These are phyloP conservation scores for Omphalotus olearius DNA, from an alignment of 1,284 basidiomycete genomes.

Conservation along the genomic window DNA sequence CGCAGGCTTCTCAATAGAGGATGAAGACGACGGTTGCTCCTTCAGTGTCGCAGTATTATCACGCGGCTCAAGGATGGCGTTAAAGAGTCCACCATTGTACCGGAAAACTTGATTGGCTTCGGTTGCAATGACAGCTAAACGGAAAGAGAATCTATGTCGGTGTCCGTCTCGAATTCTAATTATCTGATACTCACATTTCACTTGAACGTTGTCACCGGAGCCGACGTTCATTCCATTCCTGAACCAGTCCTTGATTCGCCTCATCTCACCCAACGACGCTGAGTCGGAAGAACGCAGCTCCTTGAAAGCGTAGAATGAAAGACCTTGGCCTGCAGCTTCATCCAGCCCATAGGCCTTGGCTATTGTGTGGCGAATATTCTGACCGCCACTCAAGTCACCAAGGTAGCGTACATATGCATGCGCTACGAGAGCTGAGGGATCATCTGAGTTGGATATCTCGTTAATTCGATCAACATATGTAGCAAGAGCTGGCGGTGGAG, in stretches of 20 bases:
- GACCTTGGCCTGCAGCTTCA: slow-evolving; percentile 43
- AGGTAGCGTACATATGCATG: slow-evolving; percentile 84
- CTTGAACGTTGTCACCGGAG: slow-evolving; percentile 44
- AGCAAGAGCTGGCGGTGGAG: slow-evolving; percentile 46
- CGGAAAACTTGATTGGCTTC: slow-evolving; percentile 72
- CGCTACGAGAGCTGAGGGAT: slow-evolving; percentile 60
- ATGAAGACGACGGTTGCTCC: too few relatives aligned
- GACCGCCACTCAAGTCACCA: slow-evolving; percentile 83
- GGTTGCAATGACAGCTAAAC: slow-evolving; percentile 36
- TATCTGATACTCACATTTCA: slow-evolving; percentile 43
- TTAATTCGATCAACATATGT: slow-evolving; percentile 51
- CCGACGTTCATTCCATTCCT: slow-evolving; percentile 69
- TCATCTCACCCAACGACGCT: slow-evolving; percentile 56
- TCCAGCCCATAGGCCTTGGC: slow-evolving; percentile 66
- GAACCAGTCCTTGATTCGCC: slow-evolving; percentile 77
- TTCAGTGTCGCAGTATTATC: slow-evolving; percentile 14
- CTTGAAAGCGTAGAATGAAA: slow-evolving; percentile 74
- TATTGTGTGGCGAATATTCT: slow-evolving; percentile 63
- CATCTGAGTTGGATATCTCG: slow-evolving; percentile 37
- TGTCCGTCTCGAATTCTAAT: neutral
- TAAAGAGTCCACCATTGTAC: slow-evolving; percentile 66
- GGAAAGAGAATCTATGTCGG: slow-evolving; percentile 2
- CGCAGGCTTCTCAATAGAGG: slow-evolving; percentile 18
- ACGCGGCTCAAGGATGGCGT: slow-evolving; percentile 30
- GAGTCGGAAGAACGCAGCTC: slow-evolving; percentile 41